Base-by-base conservation (phyloP, 371 early-diverging fungal species). In the Mucor saturninus region DNA sequence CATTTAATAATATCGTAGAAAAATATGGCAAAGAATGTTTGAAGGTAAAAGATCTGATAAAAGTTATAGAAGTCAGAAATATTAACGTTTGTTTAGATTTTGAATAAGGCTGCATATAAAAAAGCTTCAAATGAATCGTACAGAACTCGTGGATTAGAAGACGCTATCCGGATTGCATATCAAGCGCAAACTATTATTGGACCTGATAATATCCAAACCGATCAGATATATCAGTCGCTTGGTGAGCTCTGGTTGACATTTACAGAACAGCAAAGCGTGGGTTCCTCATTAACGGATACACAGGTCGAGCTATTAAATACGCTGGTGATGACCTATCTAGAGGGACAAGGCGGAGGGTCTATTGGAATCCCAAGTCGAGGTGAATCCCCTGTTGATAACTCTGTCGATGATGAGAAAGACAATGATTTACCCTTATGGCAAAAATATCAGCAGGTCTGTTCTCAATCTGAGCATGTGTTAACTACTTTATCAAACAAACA, bases 241-340 rank as follows among this genome's bases (percentile, higher is more conserved):
- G 63, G 75, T 4, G 67, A 74, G 9, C 54, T 55, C 30, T 82
- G 83, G 83, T 62, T 77, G 9, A 59, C 59, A 1, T 76, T 73
- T 60, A 64, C 74, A n/a, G 81, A 77, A 28, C 49, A 67, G 15
- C 43, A 48, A 46, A 64, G 15, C 5, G 43, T n/a, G 5, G 46
- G 31, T 3, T 26, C 54, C 0, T 49, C 54, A 11, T 57, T 81
- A 3, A 64, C 69, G 14, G 62, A 60, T 2, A 21, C 32, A n/a
- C 75, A 82, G 43, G 69, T 61, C 2, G 64, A 74, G 2, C 42
- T 79, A 10, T 59, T 82, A 10, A 79, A 77, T 56, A 59, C 57
- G 7, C 43, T 82, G 10, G 64, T 82, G 9, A 74, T 77, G 75
- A 67, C 64, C 2, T 77, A 68, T 38, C 46, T 82, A 6, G 79